Evolutionary conservation across 768 basidiomycete species (phyloP).

Genomic region (Suillus subalutaceus): DNA sequence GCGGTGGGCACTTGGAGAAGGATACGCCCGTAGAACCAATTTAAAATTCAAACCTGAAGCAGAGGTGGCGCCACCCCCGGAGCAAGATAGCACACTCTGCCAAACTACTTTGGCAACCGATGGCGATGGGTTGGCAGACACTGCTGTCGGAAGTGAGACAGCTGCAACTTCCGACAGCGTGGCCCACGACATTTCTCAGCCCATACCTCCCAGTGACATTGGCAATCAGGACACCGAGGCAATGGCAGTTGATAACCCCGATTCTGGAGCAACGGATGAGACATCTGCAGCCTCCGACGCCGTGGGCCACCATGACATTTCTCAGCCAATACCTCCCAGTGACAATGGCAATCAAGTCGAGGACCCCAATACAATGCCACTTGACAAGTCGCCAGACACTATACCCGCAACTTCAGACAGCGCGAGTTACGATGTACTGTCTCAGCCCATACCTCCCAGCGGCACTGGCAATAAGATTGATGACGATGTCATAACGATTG

Average conservation of each 20-base stretch:
- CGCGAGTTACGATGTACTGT: neutral
- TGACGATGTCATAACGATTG: conserved; percentile 20
- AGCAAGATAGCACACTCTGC: neutral
- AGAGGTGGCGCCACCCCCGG: neutral
- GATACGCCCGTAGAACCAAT: neutral
- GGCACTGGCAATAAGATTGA: conserved; percentile 9
- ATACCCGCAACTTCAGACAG: neutral
- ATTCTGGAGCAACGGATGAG: neutral
- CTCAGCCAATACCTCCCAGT: neutral
- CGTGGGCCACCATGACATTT: neutral
- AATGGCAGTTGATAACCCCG: conserved; percentile 22
- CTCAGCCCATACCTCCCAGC: conserved; percentile 2
- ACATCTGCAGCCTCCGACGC: neutral
- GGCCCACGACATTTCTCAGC: neutral
- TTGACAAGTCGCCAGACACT: neutral
- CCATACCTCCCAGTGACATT: neutral
- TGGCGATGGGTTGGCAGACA: neutral
- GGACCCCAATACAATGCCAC: neutral
- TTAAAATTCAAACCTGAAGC: neutral
- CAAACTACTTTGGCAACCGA: neutral
- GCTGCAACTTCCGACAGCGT: neutral
- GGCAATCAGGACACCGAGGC: conserved; percentile 10
- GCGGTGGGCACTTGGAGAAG: conserved; percentile 29
- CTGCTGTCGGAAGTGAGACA: neutral
- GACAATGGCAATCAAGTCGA: conserved; percentile 9